phyloP scores from a whole-genome alignment of 139 green algal species.

The Spirogloea muscicola region DNA sequence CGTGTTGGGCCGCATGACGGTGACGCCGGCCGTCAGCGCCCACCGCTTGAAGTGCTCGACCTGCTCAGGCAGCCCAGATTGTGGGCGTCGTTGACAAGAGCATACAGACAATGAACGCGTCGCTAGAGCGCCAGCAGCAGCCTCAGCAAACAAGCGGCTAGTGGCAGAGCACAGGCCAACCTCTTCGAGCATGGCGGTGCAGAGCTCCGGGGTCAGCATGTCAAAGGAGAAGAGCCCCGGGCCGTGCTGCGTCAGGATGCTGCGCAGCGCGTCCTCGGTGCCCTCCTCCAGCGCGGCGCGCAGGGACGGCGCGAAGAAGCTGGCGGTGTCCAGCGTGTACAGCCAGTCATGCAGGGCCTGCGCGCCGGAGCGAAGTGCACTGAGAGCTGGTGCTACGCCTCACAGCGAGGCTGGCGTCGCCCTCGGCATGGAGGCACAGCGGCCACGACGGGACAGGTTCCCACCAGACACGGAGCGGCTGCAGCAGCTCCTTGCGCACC shows the following conservation, averaged over 20 bases:
- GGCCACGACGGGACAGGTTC: no score
- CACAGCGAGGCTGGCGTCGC: no score
- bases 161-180: no score
- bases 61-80: conserved; percentile 2
- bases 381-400: no score
- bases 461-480: no score
- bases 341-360: conserved; percentile 7
- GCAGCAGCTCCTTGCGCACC: no score
- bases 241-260: not conserved
- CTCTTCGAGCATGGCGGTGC: conserved; percentile 11
- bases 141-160: no score
- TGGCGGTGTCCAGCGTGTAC: not conserved
- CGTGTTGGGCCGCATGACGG: conserved; percentile 20
- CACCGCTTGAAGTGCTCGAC: conserved; percentile 16
- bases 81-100: no score
- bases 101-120: no score
- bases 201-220: conserved; percentile 6
- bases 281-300: not conserved
- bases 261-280: not conserved
- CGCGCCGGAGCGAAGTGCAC: no score
- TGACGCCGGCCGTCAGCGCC: not conserved
- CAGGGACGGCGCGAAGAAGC: conserved; percentile 1
- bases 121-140: no score
- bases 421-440: no score
- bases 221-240: conserved; percentile 1